These are phyloP conservation scores for Thuja plicata DNA, from an alignment of 83 land plant species.

Conservation along the genomic window DNA sequence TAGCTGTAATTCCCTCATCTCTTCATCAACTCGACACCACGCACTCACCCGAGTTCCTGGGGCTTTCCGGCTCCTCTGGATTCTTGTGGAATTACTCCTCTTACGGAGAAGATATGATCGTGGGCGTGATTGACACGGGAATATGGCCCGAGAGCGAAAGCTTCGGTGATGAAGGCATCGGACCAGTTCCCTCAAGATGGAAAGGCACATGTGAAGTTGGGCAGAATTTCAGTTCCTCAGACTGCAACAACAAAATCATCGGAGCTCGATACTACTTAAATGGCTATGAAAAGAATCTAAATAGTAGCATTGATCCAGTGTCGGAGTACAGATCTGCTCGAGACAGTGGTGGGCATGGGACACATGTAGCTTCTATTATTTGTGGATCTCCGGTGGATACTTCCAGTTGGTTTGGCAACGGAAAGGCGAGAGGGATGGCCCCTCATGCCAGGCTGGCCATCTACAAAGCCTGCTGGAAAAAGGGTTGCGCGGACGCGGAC, in stretches of 20 bases:
- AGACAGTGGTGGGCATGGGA: slow-evolving; percentile 22
- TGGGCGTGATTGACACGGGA: slow-evolving; percentile 9
- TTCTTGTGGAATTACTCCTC: neutral
- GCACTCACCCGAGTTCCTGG: slow-evolving; percentile 36
- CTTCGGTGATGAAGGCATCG: slow-evolving; percentile 36
- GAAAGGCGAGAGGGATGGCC: slow-evolving; percentile 35
- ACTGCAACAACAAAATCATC: slow-evolving; percentile 40
- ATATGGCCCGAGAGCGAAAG: slow-evolving; percentile 39
- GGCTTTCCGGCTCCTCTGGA: slow-evolving; percentile 19
- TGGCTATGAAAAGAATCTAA: too few relatives aligned
- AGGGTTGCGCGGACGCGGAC: slow-evolving; percentile 11
- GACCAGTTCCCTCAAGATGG: too few relatives aligned
- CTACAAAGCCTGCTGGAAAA: slow-evolving; percentile 6
- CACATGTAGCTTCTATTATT: slow-evolving; percentile 23
- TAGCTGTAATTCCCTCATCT: slow-evolving; percentile 17
- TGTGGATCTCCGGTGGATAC: neutral
- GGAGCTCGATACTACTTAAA: slow-evolving; percentile 30
- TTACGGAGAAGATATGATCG: neutral
- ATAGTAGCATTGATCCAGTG: too few relatives aligned
- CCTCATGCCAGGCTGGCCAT: neutral
- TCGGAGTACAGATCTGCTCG: slow-evolving; percentile 20
- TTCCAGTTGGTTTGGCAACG: slow-evolving; percentile 7
- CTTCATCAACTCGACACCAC: slow-evolving; percentile 56
- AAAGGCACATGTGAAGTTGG: slow-evolving; percentile 32
- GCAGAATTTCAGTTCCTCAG: slow-evolving; percentile 13